Conservation (phyloP, 257 asterid species). For the Solanum pennellii region DNA sequence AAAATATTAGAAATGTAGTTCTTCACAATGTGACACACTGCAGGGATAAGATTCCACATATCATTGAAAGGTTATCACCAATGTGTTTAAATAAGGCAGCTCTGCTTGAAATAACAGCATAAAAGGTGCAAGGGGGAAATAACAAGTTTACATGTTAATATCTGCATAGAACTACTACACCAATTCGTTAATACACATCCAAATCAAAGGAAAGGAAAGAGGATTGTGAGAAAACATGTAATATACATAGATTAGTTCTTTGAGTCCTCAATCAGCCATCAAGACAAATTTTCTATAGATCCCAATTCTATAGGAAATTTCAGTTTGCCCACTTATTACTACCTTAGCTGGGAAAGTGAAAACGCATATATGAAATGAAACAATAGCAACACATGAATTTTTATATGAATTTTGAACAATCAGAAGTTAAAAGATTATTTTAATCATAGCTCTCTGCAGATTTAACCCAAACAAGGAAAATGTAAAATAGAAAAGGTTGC, state of each 20-base stretch:
- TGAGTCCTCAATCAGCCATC: background rate
- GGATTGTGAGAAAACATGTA: background rate
- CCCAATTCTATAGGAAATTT: background rate
- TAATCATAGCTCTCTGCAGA: background rate
- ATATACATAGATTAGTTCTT: background rate
- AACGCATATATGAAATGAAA: background rate
- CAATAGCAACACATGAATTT: background rate
- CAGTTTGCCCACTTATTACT: background rate
- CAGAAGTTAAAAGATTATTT: background rate
- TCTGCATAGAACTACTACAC: background rate
- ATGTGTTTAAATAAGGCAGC: background rate
- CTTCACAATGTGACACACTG: conserved; percentile 84
- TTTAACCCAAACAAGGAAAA: background rate
- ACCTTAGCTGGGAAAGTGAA: background rate
- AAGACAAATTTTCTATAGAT: background rate
- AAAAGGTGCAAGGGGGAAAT: background rate
- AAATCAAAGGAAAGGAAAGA: background rate
- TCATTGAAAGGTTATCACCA: background rate
- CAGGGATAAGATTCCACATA: conserved; percentile 11
- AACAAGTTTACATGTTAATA: background rate
- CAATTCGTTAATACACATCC: background rate
- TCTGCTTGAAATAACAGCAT: background rate
- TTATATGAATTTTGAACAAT: background rate
- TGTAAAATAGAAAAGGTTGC: background rate
- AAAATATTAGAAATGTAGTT: conserved; percentile 64